These are phyloP conservation scores for Backusella parvicylindrica DNA, from an alignment of 192 early-diverging fungal genomes.

Conservation along the genomic window DNA sequence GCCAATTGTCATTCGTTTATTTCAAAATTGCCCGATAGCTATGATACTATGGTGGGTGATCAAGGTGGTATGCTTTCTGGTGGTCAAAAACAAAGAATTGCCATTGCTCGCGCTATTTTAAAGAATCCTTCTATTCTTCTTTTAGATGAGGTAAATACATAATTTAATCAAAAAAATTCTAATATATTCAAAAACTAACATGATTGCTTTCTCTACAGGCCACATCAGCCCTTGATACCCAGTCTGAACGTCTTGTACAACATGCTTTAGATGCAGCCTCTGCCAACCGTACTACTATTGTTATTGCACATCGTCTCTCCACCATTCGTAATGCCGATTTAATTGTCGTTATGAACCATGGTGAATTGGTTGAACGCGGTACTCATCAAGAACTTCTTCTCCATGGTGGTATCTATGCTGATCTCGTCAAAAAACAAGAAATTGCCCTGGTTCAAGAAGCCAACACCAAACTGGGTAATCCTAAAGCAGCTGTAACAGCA, in stretches of 20 bases:
- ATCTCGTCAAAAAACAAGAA: slow-evolving; percentile 36
- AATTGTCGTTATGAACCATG: slow-evolving; percentile 77
- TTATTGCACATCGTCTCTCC: slow-evolving; percentile 58
- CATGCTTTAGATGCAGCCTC: slow-evolving; percentile 46
- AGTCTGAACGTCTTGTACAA: background rate
- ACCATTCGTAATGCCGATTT: slow-evolving; percentile 74
- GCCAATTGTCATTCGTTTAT: slow-evolving; percentile 85
- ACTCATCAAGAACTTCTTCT: slow-evolving; percentile 69
- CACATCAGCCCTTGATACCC: background rate
- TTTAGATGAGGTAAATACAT: background rate
- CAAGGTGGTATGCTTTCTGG: slow-evolving; percentile 69
- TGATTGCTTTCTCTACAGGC: background rate
- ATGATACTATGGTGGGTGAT: slow-evolving; percentile 83
- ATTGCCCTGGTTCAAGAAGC: background rate
- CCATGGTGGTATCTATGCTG: slow-evolving; percentile 55
- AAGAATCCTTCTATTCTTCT: slow-evolving; percentile 73
- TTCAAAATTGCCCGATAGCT: slow-evolving; percentile 71
- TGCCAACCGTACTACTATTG: slow-evolving; percentile 56
- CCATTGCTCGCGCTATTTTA: slow-evolving; percentile 88
- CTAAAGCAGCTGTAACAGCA: no score
- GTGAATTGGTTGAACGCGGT: slow-evolving; percentile 68
- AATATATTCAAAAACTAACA: no score
- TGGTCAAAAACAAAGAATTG: slow-evolving; percentile 93
- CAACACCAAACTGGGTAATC: background rate
- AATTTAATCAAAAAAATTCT: background rate